These are phyloP conservation scores for Dryas drummondii DNA, from an alignment of 306 rosid genomes.

Conservation along the genomic window DNA sequence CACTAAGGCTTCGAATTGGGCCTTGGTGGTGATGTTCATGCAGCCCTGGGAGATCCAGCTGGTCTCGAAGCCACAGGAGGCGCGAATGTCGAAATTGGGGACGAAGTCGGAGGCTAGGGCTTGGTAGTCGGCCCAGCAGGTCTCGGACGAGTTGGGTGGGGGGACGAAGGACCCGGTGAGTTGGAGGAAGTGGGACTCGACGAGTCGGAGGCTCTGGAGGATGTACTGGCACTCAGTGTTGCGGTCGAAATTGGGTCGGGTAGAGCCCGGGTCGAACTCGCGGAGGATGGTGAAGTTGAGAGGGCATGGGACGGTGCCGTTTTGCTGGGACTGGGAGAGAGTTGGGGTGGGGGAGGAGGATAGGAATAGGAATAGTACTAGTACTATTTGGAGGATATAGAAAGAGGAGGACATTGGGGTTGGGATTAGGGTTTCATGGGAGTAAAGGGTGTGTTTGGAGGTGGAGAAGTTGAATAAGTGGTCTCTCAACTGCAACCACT, in stretches of 20 bases:
- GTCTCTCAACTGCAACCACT: background rate
- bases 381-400: background rate
- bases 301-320: slow-evolving; percentile 48
- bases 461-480: slow-evolving; percentile 1
- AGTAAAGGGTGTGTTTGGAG: background rate
- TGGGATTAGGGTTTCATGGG: slow-evolving; percentile 21
- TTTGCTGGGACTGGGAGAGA: slow-evolving; percentile 25
- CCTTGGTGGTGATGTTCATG: slow-evolving; percentile 59
- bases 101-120: background rate
- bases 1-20: slow-evolving; percentile 34
- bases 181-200: slow-evolving; percentile 58
- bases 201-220: slow-evolving; percentile 63
- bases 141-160: slow-evolving; percentile 39
- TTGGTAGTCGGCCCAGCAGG: slow-evolving; percentile 52
- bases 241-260: slow-evolving; percentile 17
- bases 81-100: slow-evolving; percentile 37
- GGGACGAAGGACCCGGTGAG: slow-evolving; percentile 50
- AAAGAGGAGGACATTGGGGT: slow-evolving; percentile 5
- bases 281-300: slow-evolving; percentile 66
- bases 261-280: slow-evolving; percentile 19
- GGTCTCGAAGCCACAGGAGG: slow-evolving; percentile 49
- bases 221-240: slow-evolving; percentile 46
- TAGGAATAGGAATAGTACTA: background rate
- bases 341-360: slow-evolving; percentile 1
- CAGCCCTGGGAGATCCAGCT: slow-evolving; percentile 67